A percentile compares a stretch with the other conserved stretches of the same genome.
Conservation (phyloP, 2,329 filamentous ascomycete species). For the Sporothrix mexicana region DNA sequence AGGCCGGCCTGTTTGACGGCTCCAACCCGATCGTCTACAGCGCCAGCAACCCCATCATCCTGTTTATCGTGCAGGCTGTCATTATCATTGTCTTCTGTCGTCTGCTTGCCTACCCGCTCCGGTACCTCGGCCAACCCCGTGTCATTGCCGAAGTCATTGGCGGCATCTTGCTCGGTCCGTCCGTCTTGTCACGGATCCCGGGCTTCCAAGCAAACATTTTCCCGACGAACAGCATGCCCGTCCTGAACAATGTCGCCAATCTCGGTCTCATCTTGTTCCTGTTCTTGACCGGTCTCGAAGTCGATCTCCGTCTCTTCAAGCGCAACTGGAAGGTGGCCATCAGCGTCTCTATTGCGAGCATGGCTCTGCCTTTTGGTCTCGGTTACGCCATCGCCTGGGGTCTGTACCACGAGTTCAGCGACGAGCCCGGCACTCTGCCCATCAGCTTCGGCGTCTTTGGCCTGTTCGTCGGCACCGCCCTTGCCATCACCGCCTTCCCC, state of each 20-base stretch:
- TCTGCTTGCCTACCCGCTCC: constrained; percentile 72
- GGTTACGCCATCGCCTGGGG: constrained; percentile 83
- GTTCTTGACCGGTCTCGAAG: constrained; percentile 87
- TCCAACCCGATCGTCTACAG: constrained; percentile 67
- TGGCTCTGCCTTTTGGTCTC: constrained; percentile 81
- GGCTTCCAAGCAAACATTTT: constrained; percentile 80
- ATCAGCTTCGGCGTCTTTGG: constrained; percentile 62
- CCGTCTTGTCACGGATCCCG: constrained; percentile 85
- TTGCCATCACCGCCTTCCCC: constrained; percentile 90
- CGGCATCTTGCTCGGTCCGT: constrained; percentile 81
- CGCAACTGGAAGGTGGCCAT: constrained; percentile 82
- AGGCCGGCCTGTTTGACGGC: constrained; percentile 66
- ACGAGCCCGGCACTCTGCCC: constrained; percentile 48
- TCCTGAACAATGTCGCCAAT: constrained; percentile 78
- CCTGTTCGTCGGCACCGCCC: constrained; percentile 86
- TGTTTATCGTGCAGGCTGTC: constrained; percentile 69
- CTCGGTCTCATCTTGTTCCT: constrained; percentile 83
- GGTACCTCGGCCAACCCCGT: constrained; percentile 72
- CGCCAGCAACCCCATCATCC: constrained; percentile 66
- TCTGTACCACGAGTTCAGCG: constrained; percentile 74
- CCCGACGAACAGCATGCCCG: constrained; percentile 73
- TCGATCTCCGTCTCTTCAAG: constrained; percentile 76
- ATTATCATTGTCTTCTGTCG: constrained; percentile 79
- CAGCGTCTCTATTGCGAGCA: constrained; percentile 78
- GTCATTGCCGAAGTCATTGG: constrained; percentile 76